Evolutionary conservation across 1,284 basidiomycete species (phyloP).

Genomic region (Trametes polyzona): DNA sequence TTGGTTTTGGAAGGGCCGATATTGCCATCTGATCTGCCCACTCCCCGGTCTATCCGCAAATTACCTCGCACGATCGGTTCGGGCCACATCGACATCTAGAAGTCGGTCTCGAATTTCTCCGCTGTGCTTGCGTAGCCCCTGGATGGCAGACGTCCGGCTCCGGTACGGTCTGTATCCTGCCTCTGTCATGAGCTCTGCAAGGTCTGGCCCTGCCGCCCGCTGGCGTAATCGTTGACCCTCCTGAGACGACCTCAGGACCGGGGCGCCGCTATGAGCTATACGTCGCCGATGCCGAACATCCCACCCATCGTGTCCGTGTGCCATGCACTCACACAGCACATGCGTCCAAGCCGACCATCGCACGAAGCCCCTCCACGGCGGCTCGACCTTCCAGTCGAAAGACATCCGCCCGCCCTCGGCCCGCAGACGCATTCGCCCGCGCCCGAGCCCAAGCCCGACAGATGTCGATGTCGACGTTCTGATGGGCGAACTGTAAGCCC

Average conservation of each 20-base stretch:
- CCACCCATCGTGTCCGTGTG: constrained; percentile 10
- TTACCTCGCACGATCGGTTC: not conserved
- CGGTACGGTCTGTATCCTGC: not conserved
- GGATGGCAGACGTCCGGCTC: not conserved
- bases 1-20: not conserved
- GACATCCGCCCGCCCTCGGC: constrained; percentile 9
- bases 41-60: not conserved
- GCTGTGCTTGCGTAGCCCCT: not conserved
- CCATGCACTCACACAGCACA: constrained; percentile 10
- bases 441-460: constrained; percentile 6
- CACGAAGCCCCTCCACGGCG: constrained; percentile 15
- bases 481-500: constrained; percentile 10
- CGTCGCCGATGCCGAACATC: constrained; percentile 12
- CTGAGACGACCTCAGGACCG: not conserved
- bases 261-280: not conserved
- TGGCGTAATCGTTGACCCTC: not conserved
- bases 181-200: constrained; percentile 1
- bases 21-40: not conserved
- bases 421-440: constrained; percentile 4
- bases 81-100: not conserved
- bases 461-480: constrained; percentile 14
- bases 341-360: constrained; percentile 23
- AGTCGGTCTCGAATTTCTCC: constrained; percentile 3
- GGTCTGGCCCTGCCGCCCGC: not conserved
- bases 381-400: constrained; percentile 10